Percentiles rank a stretch among this genome's conserved stretches.
These are phyloP conservation scores for Xylariaceae sp. DNA, from an alignment of 2,329 filamentous ascomycete species.

Conservation along the genomic window DNA sequence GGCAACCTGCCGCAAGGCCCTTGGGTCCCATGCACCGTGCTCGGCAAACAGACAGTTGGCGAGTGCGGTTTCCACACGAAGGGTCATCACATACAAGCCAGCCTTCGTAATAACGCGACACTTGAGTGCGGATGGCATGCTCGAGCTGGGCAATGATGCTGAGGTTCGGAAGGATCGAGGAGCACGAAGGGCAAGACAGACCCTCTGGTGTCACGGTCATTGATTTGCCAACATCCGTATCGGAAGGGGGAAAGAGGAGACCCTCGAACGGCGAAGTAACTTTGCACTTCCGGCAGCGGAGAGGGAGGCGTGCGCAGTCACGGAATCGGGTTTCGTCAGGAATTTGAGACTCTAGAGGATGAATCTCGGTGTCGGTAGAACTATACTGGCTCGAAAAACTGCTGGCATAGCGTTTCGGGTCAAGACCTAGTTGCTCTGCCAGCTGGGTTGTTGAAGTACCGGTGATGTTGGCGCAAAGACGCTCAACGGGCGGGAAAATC, in stretches of 20 bases:
- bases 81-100: constrained; percentile 89
- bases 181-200: constrained; percentile 67
- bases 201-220: constrained; percentile 60
- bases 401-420: constrained; percentile 79
- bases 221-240: constrained; percentile 8
- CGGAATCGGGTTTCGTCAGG: constrained; percentile 86
- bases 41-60: constrained; percentile 91
- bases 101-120: constrained; percentile 82
- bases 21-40: constrained; percentile 82
- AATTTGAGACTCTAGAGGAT: constrained; percentile 89
- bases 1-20: constrained; percentile 77
- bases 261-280: constrained; percentile 70
- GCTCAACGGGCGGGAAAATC: constrained; percentile 95
- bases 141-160: constrained; percentile 84
- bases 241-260: constrained; percentile 52
- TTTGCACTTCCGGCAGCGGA: constrained; percentile 81
- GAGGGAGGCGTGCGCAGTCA: constrained; percentile 66
- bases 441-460: constrained; percentile 87
- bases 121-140: constrained; percentile 70
- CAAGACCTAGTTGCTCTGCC: constrained; percentile 88
- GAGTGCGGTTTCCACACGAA: constrained; percentile 77
- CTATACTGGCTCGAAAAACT: constrained; percentile 43
- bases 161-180: constrained; percentile 59
- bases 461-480: constrained; percentile 90
- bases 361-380: constrained; percentile 64